phyloP scores from a whole-genome alignment of 2,329 filamentous ascomycete genomes.

The Clarireedia monteithiana region DNA sequence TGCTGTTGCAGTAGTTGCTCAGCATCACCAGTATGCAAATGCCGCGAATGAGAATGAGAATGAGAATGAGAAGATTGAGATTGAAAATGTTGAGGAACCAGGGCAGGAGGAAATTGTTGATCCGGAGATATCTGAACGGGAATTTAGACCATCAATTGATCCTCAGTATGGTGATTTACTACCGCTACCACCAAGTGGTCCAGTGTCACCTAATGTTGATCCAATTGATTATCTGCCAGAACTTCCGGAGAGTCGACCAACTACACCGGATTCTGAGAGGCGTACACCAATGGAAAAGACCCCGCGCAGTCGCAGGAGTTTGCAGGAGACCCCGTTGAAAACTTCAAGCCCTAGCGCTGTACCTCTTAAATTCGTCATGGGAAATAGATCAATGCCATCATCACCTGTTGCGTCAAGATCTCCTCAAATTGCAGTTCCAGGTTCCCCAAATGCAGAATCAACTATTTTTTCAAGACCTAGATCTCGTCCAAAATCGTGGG shows the following conservation, averaged over 20 bases:
- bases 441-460: constrained; percentile 24
- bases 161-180: constrained; percentile 58
- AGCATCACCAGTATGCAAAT: constrained; percentile 29
- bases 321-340: constrained; percentile 26
- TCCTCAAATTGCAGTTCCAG: constrained; percentile 33
- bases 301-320: constrained; percentile 17
- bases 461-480: constrained; percentile 31
- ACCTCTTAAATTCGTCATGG: constrained; percentile 47
- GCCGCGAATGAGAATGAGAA: constrained; percentile 26
- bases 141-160: constrained; percentile 58
- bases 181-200: constrained; percentile 53
- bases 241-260: constrained; percentile 53
- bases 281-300: constrained; percentile 17
- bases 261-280: constrained; percentile 29
- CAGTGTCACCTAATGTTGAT: constrained; percentile 39
- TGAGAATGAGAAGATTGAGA: constrained; percentile 9
- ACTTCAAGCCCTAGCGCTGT: constrained; percentile 44
- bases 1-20: constrained; percentile 31
- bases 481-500: constrained; percentile 52
- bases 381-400: constrained; percentile 31
- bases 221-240: constrained; percentile 38
- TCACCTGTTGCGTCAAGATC: constrained; percentile 36
- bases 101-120: constrained; percentile 36
- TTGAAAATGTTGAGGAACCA: constrained; percentile 37
- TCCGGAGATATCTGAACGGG: constrained; percentile 49